Percentiles rank a stretch among this genome's conserved stretches.
Conservation (phyloP, 352 stramenopile species). For the Saprolegnia diclina region DNA sequence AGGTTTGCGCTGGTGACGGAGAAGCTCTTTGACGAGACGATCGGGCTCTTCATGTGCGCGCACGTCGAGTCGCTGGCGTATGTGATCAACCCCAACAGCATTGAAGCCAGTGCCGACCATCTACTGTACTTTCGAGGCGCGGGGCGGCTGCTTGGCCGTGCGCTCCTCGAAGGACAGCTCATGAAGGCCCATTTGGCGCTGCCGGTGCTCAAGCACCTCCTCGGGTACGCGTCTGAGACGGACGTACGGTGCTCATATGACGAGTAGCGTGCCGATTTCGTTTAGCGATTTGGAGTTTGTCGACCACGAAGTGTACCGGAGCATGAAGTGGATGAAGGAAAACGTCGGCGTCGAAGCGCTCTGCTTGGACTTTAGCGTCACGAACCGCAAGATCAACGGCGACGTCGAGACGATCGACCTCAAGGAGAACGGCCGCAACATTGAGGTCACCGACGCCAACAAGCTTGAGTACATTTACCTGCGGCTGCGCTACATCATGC, state of each 20-base stretch:
- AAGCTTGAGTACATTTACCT: conserved; percentile 96
- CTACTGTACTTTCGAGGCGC: conserved; percentile 97
- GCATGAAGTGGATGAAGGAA: conserved; percentile 78
- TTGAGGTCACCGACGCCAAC: conserved; percentile 94
- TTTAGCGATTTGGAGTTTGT: conserved; percentile 88
- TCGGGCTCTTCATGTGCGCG: conserved; percentile 82
- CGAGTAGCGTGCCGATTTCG: conserved; percentile 58
- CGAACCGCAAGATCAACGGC: conserved; percentile 65
- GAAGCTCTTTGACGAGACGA: conserved; percentile 80
- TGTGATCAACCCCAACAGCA: conserved; percentile 78
- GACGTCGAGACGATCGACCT: conserved; percentile 78
- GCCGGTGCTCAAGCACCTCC: conserved; percentile 78
- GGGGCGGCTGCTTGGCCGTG: conserved; percentile 92
- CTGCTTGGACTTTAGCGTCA: conserved; percentile 76
- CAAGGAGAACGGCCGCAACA: conserved; percentile 76
- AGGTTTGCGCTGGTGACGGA: conserved; percentile 73
- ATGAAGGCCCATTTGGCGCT: conserved; percentile 79
- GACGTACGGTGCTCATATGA: neutral
- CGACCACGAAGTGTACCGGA: conserved; percentile 82
- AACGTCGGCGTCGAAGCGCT: conserved; percentile 75
- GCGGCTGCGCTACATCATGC: conserved; percentile 93
- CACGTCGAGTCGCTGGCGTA: conserved; percentile 76
- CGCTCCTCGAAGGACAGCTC: conserved; percentile 93
- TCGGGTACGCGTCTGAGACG: conserved; percentile 32
- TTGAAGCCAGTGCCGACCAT: conserved; percentile 88